A percentile compares a stretch with the other conserved stretches of the same genome.
These are phyloP conservation scores for Bondarzewia mesenterica DNA, from an alignment of 1,284 basidiomycete species.

Conservation along the genomic window DNA sequence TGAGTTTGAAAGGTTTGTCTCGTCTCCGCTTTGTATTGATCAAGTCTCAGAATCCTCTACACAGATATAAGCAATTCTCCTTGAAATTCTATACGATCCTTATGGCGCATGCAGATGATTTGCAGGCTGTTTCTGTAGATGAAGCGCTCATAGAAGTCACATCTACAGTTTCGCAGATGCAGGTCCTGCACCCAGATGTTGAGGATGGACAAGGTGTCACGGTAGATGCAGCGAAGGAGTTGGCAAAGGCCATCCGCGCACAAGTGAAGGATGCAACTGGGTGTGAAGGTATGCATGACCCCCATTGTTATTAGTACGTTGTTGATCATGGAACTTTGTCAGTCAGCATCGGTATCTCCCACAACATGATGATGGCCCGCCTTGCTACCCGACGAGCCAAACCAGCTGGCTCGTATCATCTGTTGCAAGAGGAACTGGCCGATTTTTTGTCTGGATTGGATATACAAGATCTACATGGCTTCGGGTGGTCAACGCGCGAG, in stretches of 20 bases:
- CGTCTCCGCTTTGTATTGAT: not conserved
- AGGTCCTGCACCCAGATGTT: conserved; percentile 17
- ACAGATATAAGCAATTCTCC: conserved; percentile 76
- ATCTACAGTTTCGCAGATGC: conserved; percentile 45
- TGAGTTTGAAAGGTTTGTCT: conserved; percentile 67
- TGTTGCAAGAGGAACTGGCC: conserved; percentile 46
- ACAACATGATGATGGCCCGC: conserved; percentile 89
- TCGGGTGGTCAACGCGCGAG: conserved; percentile 68
- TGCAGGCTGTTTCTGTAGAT: conserved; percentile 94
- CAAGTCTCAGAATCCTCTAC: not conserved
- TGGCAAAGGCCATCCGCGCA: conserved; percentile 76
- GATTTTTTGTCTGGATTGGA: conserved; percentile 68
- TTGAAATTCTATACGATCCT: conserved; percentile 89
- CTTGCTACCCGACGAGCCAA: conserved; percentile 90
- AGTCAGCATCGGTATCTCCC: conserved; percentile 89
- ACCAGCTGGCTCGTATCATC: conserved; percentile 79
- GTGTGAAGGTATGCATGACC: conserved; percentile 62
- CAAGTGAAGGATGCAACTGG: conserved; percentile 72
- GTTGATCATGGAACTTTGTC: too few relatives aligned
- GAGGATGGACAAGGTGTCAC: conserved; percentile 20
- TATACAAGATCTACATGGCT: conserved; percentile 83
- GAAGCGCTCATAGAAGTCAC: conserved; percentile 92
- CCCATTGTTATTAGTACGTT: too few relatives aligned
- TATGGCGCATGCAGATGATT: conserved; percentile 82
- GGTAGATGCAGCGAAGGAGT: conserved; percentile 56